Evolutionary conservation across 2,329 filamentous ascomycete species (phyloP), one percentile per base, ranked within the genome.

Genomic region (Rhynchosporium graminicola): DNA sequence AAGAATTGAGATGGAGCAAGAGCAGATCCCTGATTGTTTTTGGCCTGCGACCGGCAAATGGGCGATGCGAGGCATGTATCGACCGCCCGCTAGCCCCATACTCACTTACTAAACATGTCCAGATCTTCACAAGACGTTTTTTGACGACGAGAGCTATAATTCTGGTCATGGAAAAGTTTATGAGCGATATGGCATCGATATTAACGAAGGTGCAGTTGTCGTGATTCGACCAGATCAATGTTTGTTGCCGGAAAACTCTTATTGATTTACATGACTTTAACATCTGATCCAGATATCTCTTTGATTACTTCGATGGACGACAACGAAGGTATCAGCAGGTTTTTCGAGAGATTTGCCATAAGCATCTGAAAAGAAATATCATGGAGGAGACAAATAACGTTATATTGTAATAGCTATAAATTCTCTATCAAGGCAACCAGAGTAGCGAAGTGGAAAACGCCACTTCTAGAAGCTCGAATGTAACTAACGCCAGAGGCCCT

Each of bases 201-300:
- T 77, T 0, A 65, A 73, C 4, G 62, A 72, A 38, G 82, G 82
- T 0, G 80, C 78, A 0, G 65, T 86, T 4, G 77, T 83, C 0
- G 75, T 87, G 63, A 79, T 87, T 8, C 77, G 86, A 13, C 86
- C 85, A 1, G 85, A 87, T 75, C 84, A 87, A 75, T 84, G 83
- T 84, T 15, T 12, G 60, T 50, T 13, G 2, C 13, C n/a, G 60
- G 46, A 3, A 5, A 38, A 3, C n/a, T 43, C 33, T 26, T 28
- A 10, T n/a, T 28, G n/a, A 26, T 33, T n/a, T 43, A 8, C 40
- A 31, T 15, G 9, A 40, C 28, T 36, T 54, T 57, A 12, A 62
- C 9, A n/a, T 15, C n/a, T 20, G 15, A 8, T 36, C 13, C 28
- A 62, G 60, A 62, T 58, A 28, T 62, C 7, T 57, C 60, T 28